These are phyloP conservation scores for Chytridiales sp. DNA, from an alignment of 371 early-diverging fungal species.

Conservation along the genomic window DNA sequence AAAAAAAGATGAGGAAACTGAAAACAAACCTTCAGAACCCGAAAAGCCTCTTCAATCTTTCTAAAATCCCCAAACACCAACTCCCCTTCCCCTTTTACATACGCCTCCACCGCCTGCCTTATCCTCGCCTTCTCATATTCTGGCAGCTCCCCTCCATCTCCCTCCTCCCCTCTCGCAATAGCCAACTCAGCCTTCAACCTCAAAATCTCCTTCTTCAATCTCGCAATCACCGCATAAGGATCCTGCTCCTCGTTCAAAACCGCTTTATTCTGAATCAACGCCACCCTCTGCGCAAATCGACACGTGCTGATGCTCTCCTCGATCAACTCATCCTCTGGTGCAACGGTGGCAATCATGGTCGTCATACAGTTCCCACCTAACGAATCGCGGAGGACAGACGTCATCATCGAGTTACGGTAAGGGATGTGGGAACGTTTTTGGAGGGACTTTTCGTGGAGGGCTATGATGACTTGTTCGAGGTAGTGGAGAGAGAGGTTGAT, in stretches of 20 bases:
- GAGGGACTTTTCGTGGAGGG: constrained; percentile 55
- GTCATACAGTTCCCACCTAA: constrained; percentile 73
- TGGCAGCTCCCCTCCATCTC: constrained; percentile 39
- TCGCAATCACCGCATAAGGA: constrained; percentile 50
- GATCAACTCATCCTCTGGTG: constrained; percentile 51
- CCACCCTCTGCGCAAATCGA: constrained; percentile 62
- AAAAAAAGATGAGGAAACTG: not conserved
- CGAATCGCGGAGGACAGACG: constrained; percentile 64
- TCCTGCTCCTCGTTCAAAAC: constrained; percentile 59
- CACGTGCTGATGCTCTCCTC: constrained; percentile 66
- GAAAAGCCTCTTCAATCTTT: constrained; percentile 48
- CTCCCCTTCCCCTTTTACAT: constrained; percentile 37
- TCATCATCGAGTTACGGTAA: constrained; percentile 75
- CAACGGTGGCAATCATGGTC: constrained; percentile 64
- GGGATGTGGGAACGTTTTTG: constrained; percentile 61
- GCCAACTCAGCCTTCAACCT: constrained; percentile 53
- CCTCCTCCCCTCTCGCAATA: constrained; percentile 43
- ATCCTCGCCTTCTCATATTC: constrained; percentile 53
- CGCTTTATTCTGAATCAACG: constrained; percentile 53
- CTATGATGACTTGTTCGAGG: constrained; percentile 70
- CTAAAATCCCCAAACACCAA: constrained; percentile 44
- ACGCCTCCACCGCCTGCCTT: constrained; percentile 42
- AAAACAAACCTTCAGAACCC: constrained; percentile 36
- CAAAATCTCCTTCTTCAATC: constrained; percentile 48
- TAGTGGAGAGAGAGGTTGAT: constrained; percentile 71